phyloP scores from a whole-genome alignment of 306 rosid species.

The Fagus crenata region DNA sequence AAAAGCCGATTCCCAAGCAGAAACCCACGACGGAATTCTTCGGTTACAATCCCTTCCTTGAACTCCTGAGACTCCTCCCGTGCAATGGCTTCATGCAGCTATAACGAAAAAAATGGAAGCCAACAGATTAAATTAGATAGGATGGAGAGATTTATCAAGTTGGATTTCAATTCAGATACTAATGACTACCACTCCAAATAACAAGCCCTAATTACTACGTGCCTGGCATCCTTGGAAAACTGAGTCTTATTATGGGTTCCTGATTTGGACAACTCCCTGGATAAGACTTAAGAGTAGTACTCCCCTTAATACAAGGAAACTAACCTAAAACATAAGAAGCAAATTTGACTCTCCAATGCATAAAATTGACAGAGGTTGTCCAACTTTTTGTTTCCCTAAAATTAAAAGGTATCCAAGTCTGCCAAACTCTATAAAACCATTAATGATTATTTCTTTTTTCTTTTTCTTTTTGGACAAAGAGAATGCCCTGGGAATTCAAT shows the following conservation, averaged over 20 bases:
- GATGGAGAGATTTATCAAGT: neutral
- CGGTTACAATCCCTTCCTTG: constrained; percentile 71
- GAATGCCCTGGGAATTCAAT: neutral
- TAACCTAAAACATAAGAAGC: neutral
- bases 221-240: neutral
- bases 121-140: constrained; percentile 11
- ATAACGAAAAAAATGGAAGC: constrained; percentile 22
- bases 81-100: constrained; percentile 85
- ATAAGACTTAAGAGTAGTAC: neutral
- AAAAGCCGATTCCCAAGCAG: constrained; percentile 63
- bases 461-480: neutral
- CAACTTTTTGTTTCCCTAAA: neutral
- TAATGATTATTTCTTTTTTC: too few species aligned
- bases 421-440: too few species aligned
- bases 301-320: neutral
- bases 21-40: constrained; percentile 81
- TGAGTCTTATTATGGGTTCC: neutral
- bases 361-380: neutral
- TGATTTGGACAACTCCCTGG: neutral
- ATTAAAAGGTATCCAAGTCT: too few species aligned
- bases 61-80: constrained; percentile 77
- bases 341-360: neutral
- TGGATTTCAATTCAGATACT: neutral
- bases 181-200: neutral
- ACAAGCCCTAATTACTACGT: neutral